phyloP scores from a whole-genome alignment of 106 monocot genomes.

The Allium fistulosum region DNA sequence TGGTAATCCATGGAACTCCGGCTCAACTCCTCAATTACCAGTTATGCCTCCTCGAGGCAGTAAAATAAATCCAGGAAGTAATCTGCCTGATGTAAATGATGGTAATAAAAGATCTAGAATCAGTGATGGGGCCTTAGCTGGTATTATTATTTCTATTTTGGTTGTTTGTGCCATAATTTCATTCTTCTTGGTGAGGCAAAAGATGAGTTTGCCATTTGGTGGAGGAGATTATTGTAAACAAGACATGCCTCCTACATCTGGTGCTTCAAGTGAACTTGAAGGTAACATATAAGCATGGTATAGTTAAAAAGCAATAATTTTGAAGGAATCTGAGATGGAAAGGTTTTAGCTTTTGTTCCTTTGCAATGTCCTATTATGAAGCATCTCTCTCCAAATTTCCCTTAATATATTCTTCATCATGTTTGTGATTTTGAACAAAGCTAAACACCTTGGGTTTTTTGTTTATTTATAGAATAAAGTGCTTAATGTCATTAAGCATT shows the following conservation, averaged over 20 bases:
- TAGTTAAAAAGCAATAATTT: neutral
- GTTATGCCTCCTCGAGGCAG: slow-evolving; percentile 27
- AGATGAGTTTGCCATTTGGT: slow-evolving; percentile 7
- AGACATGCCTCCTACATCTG: slow-evolving; percentile 21
- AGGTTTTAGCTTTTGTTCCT: too few relatives aligned
- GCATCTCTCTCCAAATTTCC: too few relatives aligned
- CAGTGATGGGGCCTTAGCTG: slow-evolving; percentile 52
- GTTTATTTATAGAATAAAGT: too few relatives aligned
- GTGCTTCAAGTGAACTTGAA: slow-evolving; percentile 39
- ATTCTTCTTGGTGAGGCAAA: slow-evolving; percentile 62
- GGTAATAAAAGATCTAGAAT: slow-evolving; percentile 42
- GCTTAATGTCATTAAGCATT: too few relatives aligned
- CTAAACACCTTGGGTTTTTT: too few relatives aligned
- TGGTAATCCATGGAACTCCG: slow-evolving; percentile 71
- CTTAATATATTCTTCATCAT: too few relatives aligned
- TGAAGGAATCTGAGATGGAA: neutral
- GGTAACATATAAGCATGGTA: slow-evolving; percentile 22
- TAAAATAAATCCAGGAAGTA: slow-evolving; percentile 36
- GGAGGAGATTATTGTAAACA: slow-evolving; percentile 27
- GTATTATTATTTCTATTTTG: slow-evolving; percentile 57
- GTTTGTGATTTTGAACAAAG: too few relatives aligned
- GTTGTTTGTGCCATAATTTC: slow-evolving; percentile 48
- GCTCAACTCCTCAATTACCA: slow-evolving; percentile 59
- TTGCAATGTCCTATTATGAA: too few relatives aligned
- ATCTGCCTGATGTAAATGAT: slow-evolving; percentile 14